Conservation (phyloP, 2,329 filamentous ascomycete genomes). For the Fusarium cicatricum region DNA sequence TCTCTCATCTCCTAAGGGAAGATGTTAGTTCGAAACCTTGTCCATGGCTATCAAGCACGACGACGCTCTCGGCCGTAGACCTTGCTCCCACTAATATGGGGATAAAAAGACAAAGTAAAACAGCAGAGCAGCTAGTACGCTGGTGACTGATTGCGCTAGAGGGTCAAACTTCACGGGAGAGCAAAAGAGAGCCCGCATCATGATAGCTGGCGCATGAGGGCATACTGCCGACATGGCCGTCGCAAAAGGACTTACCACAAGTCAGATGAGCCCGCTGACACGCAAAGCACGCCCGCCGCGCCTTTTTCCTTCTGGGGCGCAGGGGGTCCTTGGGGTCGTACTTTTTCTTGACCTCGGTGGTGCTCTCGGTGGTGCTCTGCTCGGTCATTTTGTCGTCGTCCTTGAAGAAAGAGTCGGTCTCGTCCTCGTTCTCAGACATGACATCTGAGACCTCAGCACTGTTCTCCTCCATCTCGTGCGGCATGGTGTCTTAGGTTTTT, state of each 20-base stretch:
- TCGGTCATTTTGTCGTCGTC: constrained; percentile 63
- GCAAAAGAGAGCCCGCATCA: constrained; percentile 6
- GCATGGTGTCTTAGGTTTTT: constrained; percentile 64
- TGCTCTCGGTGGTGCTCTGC: constrained; percentile 56
- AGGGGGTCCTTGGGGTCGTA: constrained; percentile 88
- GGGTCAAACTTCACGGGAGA: constrained; percentile 24
- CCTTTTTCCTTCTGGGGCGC: constrained; percentile 93
- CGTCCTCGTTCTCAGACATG: constrained; percentile 68
- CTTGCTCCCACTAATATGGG: neutral
- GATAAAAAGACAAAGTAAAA: neutral
- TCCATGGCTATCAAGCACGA: constrained; percentile 5
- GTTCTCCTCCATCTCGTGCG: constrained; percentile 62
- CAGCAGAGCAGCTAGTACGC: constrained; percentile 5
- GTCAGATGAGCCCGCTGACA: constrained; percentile 98
- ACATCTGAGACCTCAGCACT: constrained; percentile 65
- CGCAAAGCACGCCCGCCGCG: constrained; percentile 91
- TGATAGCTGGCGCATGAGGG: constrained; percentile 5
- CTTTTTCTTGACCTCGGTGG: constrained; percentile 69
- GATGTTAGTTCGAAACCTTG: constrained; percentile 29
- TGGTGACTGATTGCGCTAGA: constrained; percentile 5
- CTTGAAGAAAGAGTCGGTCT: constrained; percentile 52
- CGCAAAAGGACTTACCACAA: constrained; percentile 78
- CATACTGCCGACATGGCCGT: constrained; percentile 3
- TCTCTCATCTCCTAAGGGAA: constrained; percentile 81
- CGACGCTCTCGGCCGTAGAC: neutral